These are phyloP conservation scores for Aciculoconidium aculeatum DNA, from an alignment of 805 yeast genomes.

Conservation along the genomic window DNA sequence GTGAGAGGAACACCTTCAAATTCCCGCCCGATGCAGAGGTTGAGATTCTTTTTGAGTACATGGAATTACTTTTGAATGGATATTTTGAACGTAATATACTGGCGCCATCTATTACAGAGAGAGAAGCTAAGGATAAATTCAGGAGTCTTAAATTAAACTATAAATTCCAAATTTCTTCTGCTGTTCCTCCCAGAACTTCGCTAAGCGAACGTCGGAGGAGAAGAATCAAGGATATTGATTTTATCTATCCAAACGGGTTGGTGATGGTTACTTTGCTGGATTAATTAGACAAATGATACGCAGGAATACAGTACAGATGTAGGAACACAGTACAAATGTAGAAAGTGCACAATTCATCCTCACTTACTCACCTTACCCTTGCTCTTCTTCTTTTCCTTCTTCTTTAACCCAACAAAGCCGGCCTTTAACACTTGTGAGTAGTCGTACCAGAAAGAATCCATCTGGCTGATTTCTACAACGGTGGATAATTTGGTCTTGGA, in stretches of 20 bases:
- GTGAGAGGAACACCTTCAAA: conserved; percentile 44
- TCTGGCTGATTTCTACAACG: conserved; percentile 51
- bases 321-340: too few species aligned
- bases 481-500: conserved; percentile 64
- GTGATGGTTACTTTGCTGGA: conserved; percentile 61
- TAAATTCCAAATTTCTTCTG: conserved; percentile 28
- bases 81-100: conserved; percentile 25
- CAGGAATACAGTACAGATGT: too few species aligned
- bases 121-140: conserved; percentile 20
- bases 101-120: conserved; percentile 15
- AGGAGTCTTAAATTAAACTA: conserved; percentile 19
- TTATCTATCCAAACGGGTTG: conserved; percentile 37
- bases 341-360: conserved; percentile 1
- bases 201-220: conserved; percentile 34
- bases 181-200: conserved; percentile 32
- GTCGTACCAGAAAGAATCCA: conserved; percentile 72
- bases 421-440: conserved; percentile 64
- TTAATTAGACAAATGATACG: conserved; percentile 3
- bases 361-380: conserved; percentile 37
- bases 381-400: conserved; percentile 75
- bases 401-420: conserved; percentile 71
- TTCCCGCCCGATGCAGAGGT: conserved; percentile 27
- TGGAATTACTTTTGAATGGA: conserved; percentile 33
- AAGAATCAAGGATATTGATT: conserved; percentile 56
- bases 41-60: conserved; percentile 29